A percentile compares a stretch with the other conserved stretches of the same genome.
These are phyloP conservation scores for Thelonectria discophora DNA, from an alignment of 2,329 filamentous ascomycete species.

Conservation along the genomic window DNA sequence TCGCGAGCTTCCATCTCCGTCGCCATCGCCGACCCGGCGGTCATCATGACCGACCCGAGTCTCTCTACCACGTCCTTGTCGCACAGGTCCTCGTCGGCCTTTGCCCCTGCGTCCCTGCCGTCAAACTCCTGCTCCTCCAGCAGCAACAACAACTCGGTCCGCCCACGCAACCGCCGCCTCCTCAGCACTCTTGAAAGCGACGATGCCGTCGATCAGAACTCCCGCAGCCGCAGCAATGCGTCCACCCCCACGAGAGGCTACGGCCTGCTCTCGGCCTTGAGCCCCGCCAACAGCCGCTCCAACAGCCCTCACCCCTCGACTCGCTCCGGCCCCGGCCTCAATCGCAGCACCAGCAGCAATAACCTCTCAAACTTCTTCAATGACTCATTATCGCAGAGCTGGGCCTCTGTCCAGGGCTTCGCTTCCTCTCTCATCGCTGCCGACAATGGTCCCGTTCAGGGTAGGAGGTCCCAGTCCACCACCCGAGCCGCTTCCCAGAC, in stretches of 20 bases:
- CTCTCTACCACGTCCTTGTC: slow-evolving; percentile 44
- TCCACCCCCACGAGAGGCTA: slow-evolving; percentile 48
- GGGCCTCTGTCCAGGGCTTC: slow-evolving; percentile 65
- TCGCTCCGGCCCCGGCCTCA: slow-evolving; percentile 44
- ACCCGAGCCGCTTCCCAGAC: slow-evolving; percentile 35
- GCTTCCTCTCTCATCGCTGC: slow-evolving; percentile 55
- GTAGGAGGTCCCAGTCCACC: slow-evolving; percentile 35
- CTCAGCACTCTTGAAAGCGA: slow-evolving; percentile 45
- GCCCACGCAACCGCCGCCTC: slow-evolving; percentile 62
- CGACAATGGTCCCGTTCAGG: slow-evolving; percentile 33
- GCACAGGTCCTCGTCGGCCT: slow-evolving; percentile 57
- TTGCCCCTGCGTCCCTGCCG: slow-evolving; percentile 53
- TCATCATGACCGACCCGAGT: slow-evolving; percentile 50
- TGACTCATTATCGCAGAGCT: slow-evolving; percentile 62
- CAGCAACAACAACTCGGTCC: slow-evolving; percentile 45
- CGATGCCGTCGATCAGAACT: slow-evolving; percentile 35
- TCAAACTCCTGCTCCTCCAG: slow-evolving; percentile 44
- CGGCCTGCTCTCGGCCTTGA: slow-evolving; percentile 46
- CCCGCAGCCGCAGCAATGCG: slow-evolving; percentile 35
- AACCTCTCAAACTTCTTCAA: slow-evolving; percentile 55
- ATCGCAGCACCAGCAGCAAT: slow-evolving; percentile 48
- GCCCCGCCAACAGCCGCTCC: slow-evolving; percentile 53
- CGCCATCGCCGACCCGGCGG: slow-evolving; percentile 46
- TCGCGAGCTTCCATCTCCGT: slow-evolving; percentile 44
- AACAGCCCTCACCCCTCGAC: slow-evolving; percentile 60